Evolutionary conservation across 164 flowering plant genomes (phyloP), one percentile per base, ranked within the genome.

Genomic region (Liriodendron chinense): DNA sequence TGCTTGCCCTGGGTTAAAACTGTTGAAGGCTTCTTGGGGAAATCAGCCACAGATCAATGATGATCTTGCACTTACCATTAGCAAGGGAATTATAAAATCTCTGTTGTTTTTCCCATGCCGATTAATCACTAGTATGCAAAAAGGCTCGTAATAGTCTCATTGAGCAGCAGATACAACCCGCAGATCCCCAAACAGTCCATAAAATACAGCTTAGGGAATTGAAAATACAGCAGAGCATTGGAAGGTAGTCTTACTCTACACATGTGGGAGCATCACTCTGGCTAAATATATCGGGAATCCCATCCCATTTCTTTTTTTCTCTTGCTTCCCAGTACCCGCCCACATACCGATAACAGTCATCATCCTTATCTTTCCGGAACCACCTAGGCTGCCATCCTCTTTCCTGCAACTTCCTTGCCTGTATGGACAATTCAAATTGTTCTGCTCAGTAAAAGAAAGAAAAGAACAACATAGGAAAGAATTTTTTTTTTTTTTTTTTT

Each of bases 301-400:
- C 95, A 49, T 85, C 92, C 99, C 99, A 94, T 20, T 85, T 81
- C 67, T 70, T 74, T 59, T 83, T 83, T 69, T 88, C 96, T 75
- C 96, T 88, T n/a, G 88, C 86, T 83, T 96, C 98, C 98, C 99
- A 96, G 75, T 94, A 96, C 8, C 99, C 99, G 48, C 98, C 97
- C 0, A 77, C 64, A 34, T 96, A 96, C 3, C 88, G 87, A 72
- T 94, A 94, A 79, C 92, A 88, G 68, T 92, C 98, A 65, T 92
- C 97, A 74, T 90, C 97, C 34, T 76, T 83, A 70, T 91, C 98
- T 80, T 88, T 94, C 72, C 71, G 69, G 69, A 96, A 96, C 99
- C 99, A 96, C 80, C 92, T 90, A 1, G 98, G 98, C 64, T 90
- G 88, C 99, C 99, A 96, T 23, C 98, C 99, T 77, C 97, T 89